phyloP scores from a whole-genome alignment of 148 eudicot species.

The Rhododendron simsii region DNA sequence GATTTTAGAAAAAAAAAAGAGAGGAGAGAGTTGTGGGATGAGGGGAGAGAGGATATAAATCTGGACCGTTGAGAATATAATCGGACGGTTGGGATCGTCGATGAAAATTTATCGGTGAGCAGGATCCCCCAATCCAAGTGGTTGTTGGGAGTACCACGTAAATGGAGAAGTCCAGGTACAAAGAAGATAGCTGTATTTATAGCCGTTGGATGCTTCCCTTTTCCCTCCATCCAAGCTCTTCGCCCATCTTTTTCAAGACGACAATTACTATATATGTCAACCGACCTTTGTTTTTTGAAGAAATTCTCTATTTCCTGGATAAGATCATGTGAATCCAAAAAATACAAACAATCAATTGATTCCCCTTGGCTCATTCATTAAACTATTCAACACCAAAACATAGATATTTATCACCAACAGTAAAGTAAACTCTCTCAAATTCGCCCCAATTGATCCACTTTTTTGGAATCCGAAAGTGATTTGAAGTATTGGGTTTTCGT shows the following conservation, averaged over 20 bases:
- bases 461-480: neutral
- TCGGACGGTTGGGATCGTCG: neutral
- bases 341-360: neutral
- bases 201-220: neutral
- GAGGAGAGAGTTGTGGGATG: too few species aligned
- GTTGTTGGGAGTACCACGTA: neutral
- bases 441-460: neutral
- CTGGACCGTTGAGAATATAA: too few species aligned
- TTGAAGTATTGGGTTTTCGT: neutral
- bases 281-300: neutral
- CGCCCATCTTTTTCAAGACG: slow-evolving; percentile 2
- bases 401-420: neutral
- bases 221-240: neutral
- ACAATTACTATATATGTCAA: neutral
- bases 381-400: neutral
- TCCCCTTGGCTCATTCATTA: neutral
- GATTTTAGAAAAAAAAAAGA: too few species aligned
- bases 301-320: neutral
- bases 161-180: neutral
- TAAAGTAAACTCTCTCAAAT: neutral
- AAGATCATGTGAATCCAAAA: neutral
- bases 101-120: too few species aligned
- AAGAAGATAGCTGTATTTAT: neutral
- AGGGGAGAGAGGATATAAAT: too few species aligned
- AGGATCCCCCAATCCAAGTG: neutral